phyloP scores from a whole-genome alignment of 2,329 filamentous ascomycete genomes.

The Cytospora paraplurivora region DNA sequence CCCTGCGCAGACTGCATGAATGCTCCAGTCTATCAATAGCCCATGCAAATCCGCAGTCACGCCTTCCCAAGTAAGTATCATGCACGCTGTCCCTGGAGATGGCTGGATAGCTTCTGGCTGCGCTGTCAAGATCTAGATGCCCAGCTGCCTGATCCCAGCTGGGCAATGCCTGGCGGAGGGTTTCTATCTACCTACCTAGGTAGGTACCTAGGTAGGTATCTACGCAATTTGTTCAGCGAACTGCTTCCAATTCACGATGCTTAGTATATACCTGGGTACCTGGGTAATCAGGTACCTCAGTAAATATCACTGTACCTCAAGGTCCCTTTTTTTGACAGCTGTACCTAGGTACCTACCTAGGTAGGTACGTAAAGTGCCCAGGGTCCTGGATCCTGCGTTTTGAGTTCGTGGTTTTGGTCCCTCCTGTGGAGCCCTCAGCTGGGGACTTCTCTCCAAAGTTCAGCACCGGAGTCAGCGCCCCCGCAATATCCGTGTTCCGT shows the following conservation, averaged over 20 bases:
- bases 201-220: neutral
- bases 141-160: neutral
- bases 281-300: too few relatives aligned
- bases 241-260: neutral
- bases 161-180: neutral
- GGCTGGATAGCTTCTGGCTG: neutral
- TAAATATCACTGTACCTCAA: neutral
- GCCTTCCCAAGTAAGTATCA: neutral
- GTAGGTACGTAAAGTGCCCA: constrained; percentile 3
- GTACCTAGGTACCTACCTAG: too few relatives aligned
- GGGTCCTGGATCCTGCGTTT: constrained; percentile 13
- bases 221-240: neutral
- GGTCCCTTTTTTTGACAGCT: neutral
- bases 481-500: constrained; percentile 6
- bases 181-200: too few relatives aligned
- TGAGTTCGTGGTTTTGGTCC: too few relatives aligned
- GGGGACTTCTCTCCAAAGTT: neutral
- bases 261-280: neutral
- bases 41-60: neutral
- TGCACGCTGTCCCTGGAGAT: neutral
- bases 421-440: constrained; percentile 11
- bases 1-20: neutral
- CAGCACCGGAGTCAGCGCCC: neutral
- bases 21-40: neutral
- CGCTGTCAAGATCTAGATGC: neutral